phyloP scores from a whole-genome alignment of 257 asterid species.

The Lithospermum erythrorhizon region DNA sequence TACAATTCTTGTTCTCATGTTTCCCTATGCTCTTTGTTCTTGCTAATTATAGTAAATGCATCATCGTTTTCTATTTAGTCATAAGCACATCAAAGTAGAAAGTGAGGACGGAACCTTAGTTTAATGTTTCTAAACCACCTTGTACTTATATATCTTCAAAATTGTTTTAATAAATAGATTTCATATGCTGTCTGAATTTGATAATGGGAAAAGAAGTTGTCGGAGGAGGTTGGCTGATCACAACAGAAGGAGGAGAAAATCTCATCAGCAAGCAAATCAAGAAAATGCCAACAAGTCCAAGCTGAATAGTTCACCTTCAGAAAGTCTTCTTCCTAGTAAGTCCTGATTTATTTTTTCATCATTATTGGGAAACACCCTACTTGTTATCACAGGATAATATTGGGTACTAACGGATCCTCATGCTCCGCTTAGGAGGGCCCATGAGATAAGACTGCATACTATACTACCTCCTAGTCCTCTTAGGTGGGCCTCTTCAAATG shows the following conservation, averaged over 20 bases:
- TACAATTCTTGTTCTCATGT: conserved; percentile 21
- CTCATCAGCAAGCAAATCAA: conserved; percentile 35
- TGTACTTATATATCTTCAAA: background rate
- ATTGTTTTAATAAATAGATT: conserved; percentile 31
- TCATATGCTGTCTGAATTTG: conserved; percentile 81
- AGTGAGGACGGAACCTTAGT: conserved; percentile 6
- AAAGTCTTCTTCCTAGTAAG: conserved; percentile 47
- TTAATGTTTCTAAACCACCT: background rate
- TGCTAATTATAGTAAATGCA: conserved; percentile 31
- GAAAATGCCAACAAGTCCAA: conserved; percentile 36
- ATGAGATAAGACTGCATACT: no score
- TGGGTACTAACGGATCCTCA: no score
- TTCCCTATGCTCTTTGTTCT: conserved; percentile 16
- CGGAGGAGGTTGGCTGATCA: conserved; percentile 94
- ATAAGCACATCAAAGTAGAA: conserved; percentile 7
- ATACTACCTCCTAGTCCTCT: no score
- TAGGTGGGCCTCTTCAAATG: no score
- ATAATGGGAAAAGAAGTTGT: conserved; percentile 94
- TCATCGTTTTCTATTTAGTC: conserved; percentile 11
- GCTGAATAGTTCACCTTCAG: conserved; percentile 40
- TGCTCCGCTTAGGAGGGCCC: no score
- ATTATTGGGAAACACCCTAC: no score
- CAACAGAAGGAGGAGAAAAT: conserved; percentile 78
- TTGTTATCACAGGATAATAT: no score
- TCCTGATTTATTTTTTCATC: conserved; percentile 22